phyloP scores from a whole-genome alignment of 805 yeast genomes.

The Priceomyces melissophilus region DNA sequence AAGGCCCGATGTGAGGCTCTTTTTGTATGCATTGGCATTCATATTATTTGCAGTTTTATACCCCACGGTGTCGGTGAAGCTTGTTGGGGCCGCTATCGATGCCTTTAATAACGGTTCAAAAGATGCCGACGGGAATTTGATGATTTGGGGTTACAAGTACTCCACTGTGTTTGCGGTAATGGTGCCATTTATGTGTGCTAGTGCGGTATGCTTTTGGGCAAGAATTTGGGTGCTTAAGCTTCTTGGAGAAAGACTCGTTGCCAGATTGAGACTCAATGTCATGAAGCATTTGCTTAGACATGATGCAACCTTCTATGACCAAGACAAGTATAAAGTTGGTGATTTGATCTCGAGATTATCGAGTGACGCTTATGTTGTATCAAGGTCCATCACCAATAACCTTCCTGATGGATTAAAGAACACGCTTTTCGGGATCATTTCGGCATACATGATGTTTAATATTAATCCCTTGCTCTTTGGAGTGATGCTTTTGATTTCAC shows the following conservation, averaged over 20 bases:
- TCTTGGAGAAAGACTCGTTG: slow-evolving; percentile 43
- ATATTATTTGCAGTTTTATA: slow-evolving; percentile 42
- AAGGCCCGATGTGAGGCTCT: slow-evolving; percentile 35
- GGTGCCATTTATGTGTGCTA: slow-evolving; percentile 42
- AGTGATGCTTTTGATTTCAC: slow-evolving; percentile 42
- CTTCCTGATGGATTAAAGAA: slow-evolving; percentile 45
- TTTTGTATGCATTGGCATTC: slow-evolving; percentile 37
- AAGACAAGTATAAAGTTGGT: slow-evolving; percentile 44
- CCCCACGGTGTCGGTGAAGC: slow-evolving; percentile 41
- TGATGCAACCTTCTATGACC: slow-evolving; percentile 40
- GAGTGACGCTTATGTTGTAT: slow-evolving; percentile 45
- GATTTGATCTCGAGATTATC: slow-evolving; percentile 43
- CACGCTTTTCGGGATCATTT: slow-evolving; percentile 37
- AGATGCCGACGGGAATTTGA: slow-evolving; percentile 37
- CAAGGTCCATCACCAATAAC: slow-evolving; percentile 40
- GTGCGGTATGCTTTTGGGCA: slow-evolving; percentile 47
- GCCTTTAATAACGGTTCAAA: slow-evolving; percentile 33
- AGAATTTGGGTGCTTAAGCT: slow-evolving; percentile 41
- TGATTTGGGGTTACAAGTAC: slow-evolving; percentile 45
- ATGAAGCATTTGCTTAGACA: slow-evolving; percentile 42
- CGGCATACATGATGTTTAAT: slow-evolving; percentile 43
- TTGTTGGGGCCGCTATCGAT: slow-evolving; percentile 43
- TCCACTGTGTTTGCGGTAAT: slow-evolving; percentile 38
- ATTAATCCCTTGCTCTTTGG: slow-evolving; percentile 43
- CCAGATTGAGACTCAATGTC: slow-evolving; percentile 37